phyloP scores from a whole-genome alignment of 2,329 filamentous ascomycete genomes.

The Tothia fuscella region DNA sequence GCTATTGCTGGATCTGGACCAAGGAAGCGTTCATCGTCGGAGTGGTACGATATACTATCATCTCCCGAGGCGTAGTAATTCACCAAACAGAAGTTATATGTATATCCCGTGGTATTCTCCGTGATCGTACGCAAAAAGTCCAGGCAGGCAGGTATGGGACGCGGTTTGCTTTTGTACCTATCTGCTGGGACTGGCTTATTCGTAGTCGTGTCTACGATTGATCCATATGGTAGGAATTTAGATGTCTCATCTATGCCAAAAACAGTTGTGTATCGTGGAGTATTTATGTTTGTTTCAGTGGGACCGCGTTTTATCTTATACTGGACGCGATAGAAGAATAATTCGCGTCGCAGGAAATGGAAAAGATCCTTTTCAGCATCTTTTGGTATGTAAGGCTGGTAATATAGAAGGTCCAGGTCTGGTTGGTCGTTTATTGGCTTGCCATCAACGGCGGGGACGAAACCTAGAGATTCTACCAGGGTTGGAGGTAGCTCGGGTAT shows the following conservation, averaged over 20 bases:
- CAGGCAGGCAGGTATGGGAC: conserved; percentile 60
- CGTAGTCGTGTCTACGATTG: conserved; percentile 32
- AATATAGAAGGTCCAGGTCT: conserved; percentile 63
- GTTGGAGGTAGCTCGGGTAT: conserved; percentile 35
- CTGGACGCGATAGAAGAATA: conserved; percentile 66
- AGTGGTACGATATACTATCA: conserved; percentile 70
- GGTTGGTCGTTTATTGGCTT: conserved; percentile 52
- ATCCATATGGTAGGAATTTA: conserved; percentile 34
- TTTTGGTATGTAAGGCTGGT: conserved; percentile 56
- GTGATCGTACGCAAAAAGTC: conserved; percentile 50
- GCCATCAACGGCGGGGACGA: conserved; percentile 29
- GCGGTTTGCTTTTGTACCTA: conserved; percentile 50
- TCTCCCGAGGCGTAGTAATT: conserved; percentile 72
- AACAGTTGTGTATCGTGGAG: conserved; percentile 49
- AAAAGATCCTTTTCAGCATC: conserved; percentile 49
- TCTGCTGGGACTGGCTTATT: conserved; percentile 26
- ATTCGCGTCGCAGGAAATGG: conserved; percentile 54
- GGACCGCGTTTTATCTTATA: conserved; percentile 60
- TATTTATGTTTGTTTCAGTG: conserved; percentile 49
- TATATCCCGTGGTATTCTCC: conserved; percentile 53
- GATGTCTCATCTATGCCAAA: conserved; percentile 54
- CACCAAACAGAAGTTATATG: conserved; percentile 68
- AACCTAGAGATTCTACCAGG: conserved; percentile 31
- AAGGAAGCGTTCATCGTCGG: conserved; percentile 68
- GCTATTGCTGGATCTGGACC: conserved; percentile 59